phyloP scores from a whole-genome alignment of 768 basidiomycete genomes.

The Termitomyces sp. region DNA sequence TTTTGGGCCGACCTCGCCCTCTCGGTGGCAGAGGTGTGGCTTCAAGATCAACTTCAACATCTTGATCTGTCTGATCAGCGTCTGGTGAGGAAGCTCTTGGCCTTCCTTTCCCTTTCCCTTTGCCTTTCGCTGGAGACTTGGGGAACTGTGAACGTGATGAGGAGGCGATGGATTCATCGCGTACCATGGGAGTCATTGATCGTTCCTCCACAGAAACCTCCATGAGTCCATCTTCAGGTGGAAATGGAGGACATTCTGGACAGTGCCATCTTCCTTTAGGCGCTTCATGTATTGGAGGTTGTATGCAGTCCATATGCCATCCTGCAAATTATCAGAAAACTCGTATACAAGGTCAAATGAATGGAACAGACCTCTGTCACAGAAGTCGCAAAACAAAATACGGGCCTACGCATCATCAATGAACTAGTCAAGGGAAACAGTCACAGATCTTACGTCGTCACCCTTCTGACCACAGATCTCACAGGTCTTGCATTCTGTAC shows the following conservation, averaged over 20 bases:
- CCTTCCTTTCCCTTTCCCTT: constrained; percentile 24
- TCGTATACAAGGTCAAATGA: constrained; percentile 9
- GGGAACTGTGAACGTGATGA: constrained; percentile 23
- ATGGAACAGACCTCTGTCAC: constrained; percentile 68
- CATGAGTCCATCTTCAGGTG: constrained; percentile 14
- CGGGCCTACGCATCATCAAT: constrained; percentile 44
- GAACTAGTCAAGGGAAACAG: background rate
- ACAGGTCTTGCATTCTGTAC: constrained; percentile 89
- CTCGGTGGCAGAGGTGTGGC: constrained; percentile 16
- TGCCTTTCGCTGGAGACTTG: constrained; percentile 12
- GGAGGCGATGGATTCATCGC: constrained; percentile 39
- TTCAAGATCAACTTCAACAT: constrained; percentile 21
- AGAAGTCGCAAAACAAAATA: constrained; percentile 89
- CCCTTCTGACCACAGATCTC: constrained; percentile 82
- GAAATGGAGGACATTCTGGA: constrained; percentile 47
- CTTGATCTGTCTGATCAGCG: constrained; percentile 28
- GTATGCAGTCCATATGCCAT: constrained; percentile 80
- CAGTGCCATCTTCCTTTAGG: constrained; percentile 81
- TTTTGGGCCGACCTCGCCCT: constrained; percentile 16
- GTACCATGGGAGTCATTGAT: constrained; percentile 11
- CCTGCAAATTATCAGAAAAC: constrained; percentile 33
- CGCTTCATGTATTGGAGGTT: constrained; percentile 60
- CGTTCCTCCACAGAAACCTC: constrained; percentile 5
- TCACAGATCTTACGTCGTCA: constrained; percentile 65
- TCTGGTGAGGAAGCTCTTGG: constrained; percentile 27